phyloP scores from a whole-genome alignment of 1,284 basidiomycete genomes.

The Fomes fomentarius region DNA sequence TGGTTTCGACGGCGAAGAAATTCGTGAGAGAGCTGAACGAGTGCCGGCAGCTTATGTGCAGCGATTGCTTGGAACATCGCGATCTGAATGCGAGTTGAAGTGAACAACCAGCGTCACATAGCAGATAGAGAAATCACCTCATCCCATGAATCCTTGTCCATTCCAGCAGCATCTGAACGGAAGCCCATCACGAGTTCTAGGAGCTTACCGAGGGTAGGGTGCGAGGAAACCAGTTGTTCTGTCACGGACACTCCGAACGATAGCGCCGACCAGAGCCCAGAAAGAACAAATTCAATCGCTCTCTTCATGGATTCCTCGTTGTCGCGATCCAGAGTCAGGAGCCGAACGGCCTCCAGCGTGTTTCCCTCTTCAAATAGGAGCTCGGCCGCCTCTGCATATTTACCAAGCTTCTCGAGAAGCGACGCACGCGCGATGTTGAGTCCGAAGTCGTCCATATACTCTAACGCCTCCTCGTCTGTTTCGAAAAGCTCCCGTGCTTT shows the following conservation, averaged over 20 bases:
- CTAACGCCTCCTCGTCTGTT: conserved; percentile 53
- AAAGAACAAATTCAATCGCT: conserved; percentile 29
- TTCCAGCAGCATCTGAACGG: background rate
- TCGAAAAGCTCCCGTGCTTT: conserved; percentile 53
- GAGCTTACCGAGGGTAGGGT: conserved; percentile 15
- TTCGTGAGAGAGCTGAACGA: conserved; percentile 33
- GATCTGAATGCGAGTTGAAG: conserved; percentile 18
- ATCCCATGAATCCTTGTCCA: conserved; percentile 10
- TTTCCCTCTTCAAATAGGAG: conserved; percentile 56
- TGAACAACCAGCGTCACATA: no score
- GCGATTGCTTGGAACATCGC: conserved; percentile 47
- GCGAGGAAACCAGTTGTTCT: conserved; percentile 6
- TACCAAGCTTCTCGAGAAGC: conserved; percentile 50
- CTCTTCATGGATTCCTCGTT: conserved; percentile 17
- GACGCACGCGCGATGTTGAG: conserved; percentile 54
- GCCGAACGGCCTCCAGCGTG: conserved; percentile 47
- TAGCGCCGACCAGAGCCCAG: conserved; percentile 32
- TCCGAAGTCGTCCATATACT: conserved; percentile 60
- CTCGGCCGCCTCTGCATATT: conserved; percentile 56
- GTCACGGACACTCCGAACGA: conserved; percentile 30
- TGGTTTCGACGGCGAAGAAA: conserved; percentile 32
- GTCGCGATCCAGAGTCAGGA: conserved; percentile 43
- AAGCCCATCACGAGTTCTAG: conserved; percentile 13
- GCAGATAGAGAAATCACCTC: conserved; percentile 22
- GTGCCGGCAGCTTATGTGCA: conserved; percentile 21